Conservation (phyloP, 257 asterid genomes). For the Prunella vulgaris region DNA sequence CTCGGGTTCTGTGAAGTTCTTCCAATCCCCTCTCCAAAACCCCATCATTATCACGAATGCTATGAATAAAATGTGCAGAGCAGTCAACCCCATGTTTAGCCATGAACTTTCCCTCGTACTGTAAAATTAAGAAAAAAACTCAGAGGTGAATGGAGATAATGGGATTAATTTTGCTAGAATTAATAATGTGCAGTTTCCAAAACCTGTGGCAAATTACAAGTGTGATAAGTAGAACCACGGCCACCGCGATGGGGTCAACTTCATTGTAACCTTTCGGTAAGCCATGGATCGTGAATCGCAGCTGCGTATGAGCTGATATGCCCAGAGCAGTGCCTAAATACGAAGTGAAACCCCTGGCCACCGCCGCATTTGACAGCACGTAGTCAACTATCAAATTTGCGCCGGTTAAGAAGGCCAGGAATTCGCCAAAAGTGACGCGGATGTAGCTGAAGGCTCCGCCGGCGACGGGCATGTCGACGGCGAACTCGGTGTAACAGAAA, state of each 20-base stretch:
- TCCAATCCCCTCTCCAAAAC: conserved; percentile 61
- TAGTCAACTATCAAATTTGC: conserved; percentile 80
- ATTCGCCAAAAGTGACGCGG: conserved; percentile 91
- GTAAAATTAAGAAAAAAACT: conserved; percentile 10
- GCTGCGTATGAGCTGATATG: conserved; percentile 34
- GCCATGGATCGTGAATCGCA: conserved; percentile 45
- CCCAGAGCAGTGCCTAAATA: conserved; percentile 76
- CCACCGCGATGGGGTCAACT: conserved; percentile 74
- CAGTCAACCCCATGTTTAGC: conserved; percentile 70
- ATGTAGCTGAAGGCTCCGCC: conserved; percentile 98
- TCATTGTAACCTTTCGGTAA: conserved; percentile 83
- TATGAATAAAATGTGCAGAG: conserved; percentile 70
- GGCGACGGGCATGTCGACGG: conserved; percentile 98
- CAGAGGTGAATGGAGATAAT: background rate
- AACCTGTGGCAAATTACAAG: conserved; percentile 28
- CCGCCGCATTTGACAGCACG: conserved; percentile 94
- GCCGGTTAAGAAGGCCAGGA: conserved; percentile 81
- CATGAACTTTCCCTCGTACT: conserved; percentile 81
- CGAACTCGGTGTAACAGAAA: conserved; percentile 94
- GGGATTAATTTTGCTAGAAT: background rate
- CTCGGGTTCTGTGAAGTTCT: conserved; percentile 42
- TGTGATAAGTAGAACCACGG: conserved; percentile 44
- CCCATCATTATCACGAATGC: conserved; percentile 69
- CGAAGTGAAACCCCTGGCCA: conserved; percentile 84
- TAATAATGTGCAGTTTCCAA: background rate